These are phyloP conservation scores for Podaxis sp. DNA, from an alignment of 768 basidiomycete species.

Conservation along the genomic window DNA sequence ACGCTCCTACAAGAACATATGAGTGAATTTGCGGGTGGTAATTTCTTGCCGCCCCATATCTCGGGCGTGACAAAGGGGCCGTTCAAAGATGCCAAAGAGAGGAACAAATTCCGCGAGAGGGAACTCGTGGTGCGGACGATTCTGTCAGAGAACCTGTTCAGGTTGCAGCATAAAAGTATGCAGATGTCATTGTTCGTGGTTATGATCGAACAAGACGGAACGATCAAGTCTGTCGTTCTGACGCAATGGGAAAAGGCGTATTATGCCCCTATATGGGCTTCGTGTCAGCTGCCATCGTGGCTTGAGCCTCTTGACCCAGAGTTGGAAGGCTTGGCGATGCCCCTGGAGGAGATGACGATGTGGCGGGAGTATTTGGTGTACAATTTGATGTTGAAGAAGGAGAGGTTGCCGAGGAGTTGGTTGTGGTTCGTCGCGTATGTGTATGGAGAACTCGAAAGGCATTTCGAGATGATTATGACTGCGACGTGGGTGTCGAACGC, in stretches of 20 bases:
- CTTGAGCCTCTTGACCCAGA: conserved; percentile 15
- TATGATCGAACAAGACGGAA: conserved; percentile 8
- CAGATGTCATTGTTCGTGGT: conserved; percentile 11
- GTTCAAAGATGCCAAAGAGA: conserved; percentile 12
- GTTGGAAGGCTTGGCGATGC: background rate
- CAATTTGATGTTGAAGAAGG: conserved; percentile 14
- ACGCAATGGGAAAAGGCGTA: conserved; percentile 16
- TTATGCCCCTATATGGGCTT: conserved; percentile 13
- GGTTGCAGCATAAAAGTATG: conserved; percentile 13
- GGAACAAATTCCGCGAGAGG: conserved; percentile 10
- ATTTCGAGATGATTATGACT: conserved; percentile 15
- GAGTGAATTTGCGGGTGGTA: conserved; percentile 13
- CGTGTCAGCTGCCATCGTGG: conserved; percentile 14
- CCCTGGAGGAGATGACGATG: conserved; percentile 10
- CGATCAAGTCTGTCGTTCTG: conserved; percentile 13
- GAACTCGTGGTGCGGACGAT: conserved; percentile 8
- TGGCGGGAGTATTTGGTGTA: conserved; percentile 15
- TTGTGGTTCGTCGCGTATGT: conserved; percentile 14
- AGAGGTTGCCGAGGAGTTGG: conserved; percentile 15
- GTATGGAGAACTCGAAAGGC: conserved; percentile 15
- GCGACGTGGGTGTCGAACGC: conserved; percentile 14
- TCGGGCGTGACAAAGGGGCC: conserved; percentile 2
- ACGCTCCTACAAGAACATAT: conserved; percentile 9
- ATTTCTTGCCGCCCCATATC: conserved; percentile 14
- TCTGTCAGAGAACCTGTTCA: conserved; percentile 7